Evolutionary conservation across 768 basidiomycete genomes (phyloP).

Genomic region (Bullera alba): DNA sequence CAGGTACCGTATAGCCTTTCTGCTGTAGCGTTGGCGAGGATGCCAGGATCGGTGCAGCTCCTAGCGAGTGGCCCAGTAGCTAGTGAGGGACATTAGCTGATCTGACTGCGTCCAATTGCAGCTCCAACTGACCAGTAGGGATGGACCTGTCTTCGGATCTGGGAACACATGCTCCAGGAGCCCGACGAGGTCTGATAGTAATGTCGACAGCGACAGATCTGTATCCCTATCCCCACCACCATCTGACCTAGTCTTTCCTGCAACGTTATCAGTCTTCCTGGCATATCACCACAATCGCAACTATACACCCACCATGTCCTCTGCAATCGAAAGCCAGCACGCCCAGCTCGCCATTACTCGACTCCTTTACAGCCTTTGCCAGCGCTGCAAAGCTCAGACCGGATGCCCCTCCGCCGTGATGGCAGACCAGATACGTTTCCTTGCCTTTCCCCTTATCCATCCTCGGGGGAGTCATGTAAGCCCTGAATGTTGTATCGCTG

Average conservation of each 20-base stretch:
- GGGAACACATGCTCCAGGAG: slow-evolving; percentile 66
- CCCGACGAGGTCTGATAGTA: slow-evolving; percentile 67
- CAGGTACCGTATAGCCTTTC: slow-evolving; percentile 59
- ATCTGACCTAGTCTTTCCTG: slow-evolving; percentile 61
- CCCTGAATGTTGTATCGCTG: slow-evolving; percentile 62
- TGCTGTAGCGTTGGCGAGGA: slow-evolving; percentile 62
- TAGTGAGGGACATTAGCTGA: slow-evolving; percentile 6
- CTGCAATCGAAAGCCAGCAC: slow-evolving; percentile 75
- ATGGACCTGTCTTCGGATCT: slow-evolving; percentile 58
- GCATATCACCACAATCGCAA: background rate
- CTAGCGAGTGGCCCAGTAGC: slow-evolving; percentile 95
- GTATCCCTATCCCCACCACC: slow-evolving; percentile 35
- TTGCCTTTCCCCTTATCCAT: slow-evolving; percentile 10
- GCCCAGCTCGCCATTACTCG: slow-evolving; percentile 66
- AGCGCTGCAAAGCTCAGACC: slow-evolving; percentile 84
- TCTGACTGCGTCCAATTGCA: background rate
- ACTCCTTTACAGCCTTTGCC: slow-evolving; percentile 65
- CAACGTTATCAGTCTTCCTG: background rate
- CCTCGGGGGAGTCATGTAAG: slow-evolving; percentile 71
- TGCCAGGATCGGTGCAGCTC: slow-evolving; percentile 77
- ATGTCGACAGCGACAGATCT: slow-evolving; percentile 65
- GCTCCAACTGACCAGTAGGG: slow-evolving; percentile 59
- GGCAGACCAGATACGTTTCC: slow-evolving; percentile 74
- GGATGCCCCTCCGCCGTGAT: slow-evolving; percentile 93
- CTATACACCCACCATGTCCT: slow-evolving; percentile 69